Evolutionary conservation across 2,329 filamentous ascomycete species (phyloP).

Genomic region (Rutstroemia sp.): DNA sequence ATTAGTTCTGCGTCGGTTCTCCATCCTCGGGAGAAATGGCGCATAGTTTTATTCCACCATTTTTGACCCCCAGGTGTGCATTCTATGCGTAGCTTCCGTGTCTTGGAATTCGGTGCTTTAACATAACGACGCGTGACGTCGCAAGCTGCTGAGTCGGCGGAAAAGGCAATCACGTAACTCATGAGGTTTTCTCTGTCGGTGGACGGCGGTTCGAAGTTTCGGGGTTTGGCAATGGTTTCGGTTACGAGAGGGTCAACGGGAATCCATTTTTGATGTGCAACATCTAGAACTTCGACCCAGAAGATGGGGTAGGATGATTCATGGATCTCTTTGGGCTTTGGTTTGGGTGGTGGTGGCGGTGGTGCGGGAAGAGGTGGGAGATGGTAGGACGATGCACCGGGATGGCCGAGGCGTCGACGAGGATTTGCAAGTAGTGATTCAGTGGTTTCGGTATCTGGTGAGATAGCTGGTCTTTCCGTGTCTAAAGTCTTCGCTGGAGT

Average conservation of each 20-base stretch:
- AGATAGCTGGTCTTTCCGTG: slow-evolving; percentile 18
- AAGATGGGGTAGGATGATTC: slow-evolving; percentile 79
- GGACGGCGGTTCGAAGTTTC: slow-evolving; percentile 73
- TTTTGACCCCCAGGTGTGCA: slow-evolving; percentile 38
- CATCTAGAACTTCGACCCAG: slow-evolving; percentile 90
- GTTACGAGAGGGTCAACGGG: slow-evolving; percentile 81
- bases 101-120: slow-evolving; percentile 87
- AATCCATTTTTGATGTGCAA: slow-evolving; percentile 85
- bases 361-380: slow-evolving; percentile 34
- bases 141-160: slow-evolving; percentile 66
- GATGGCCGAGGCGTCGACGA: slow-evolving; percentile 28
- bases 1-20: slow-evolving; percentile 68
- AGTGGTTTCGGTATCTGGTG: slow-evolving; percentile 9
- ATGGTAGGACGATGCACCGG: slow-evolving; percentile 42
- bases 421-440: slow-evolving; percentile 16
- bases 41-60: slow-evolving; percentile 50
- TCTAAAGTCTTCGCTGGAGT: slow-evolving; percentile 19
- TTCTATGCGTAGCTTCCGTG: slow-evolving; percentile 74
- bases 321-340: slow-evolving; percentile 40
- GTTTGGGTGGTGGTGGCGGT: slow-evolving; percentile 40
- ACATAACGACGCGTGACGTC: slow-evolving; percentile 87
- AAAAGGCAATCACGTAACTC: slow-evolving; percentile 79
- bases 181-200: slow-evolving; percentile 70
- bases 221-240: slow-evolving; percentile 66
- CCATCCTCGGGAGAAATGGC: slow-evolving; percentile 37